Conservation (phyloP, 2,329 filamentous ascomycete genomes). For the Boeremia lycopersici region DNA sequence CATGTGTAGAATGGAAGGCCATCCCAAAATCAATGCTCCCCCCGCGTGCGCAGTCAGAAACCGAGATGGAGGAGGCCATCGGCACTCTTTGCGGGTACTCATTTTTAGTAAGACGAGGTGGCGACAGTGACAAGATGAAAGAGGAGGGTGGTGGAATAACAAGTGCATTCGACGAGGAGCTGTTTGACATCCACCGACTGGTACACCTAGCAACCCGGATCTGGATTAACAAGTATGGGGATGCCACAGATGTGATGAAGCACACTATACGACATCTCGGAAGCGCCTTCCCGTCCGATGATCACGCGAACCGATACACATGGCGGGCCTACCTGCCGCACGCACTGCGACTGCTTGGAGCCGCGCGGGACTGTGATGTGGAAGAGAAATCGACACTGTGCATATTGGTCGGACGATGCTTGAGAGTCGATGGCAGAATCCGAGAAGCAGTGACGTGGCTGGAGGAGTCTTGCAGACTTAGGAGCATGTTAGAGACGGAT, state of each 20-base stretch:
- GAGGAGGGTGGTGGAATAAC: neutral
- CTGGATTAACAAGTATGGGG: constrained; percentile 2
- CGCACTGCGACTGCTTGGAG: neutral
- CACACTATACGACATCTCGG: neutral
- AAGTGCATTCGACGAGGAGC: neutral
- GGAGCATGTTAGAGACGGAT: neutral
- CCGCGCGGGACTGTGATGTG: neutral
- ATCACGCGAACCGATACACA: neutral
- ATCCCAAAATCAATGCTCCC: constrained; percentile 26
- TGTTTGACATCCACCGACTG: constrained; percentile 14
- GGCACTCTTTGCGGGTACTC: constrained; percentile 32
- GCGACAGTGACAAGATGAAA: neutral
- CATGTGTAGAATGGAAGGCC: constrained; percentile 21
- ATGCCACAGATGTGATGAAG: neutral
- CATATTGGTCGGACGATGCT: constrained; percentile 1
- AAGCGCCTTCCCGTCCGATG: neutral
- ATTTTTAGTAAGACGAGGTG: constrained; percentile 20
- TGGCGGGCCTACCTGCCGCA: neutral
- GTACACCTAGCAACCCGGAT: constrained; percentile 13
- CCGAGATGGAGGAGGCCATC: constrained; percentile 25
- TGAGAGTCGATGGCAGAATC: constrained; percentile 3
- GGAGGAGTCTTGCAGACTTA: constrained; percentile 1
- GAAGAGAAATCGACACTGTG: neutral
- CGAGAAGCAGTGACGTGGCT: constrained; percentile 6
- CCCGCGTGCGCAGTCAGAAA: constrained; percentile 13